Conservation (phyloP, 2,329 filamentous ascomycete genomes). For the Orbilia ellipsospora region DNA sequence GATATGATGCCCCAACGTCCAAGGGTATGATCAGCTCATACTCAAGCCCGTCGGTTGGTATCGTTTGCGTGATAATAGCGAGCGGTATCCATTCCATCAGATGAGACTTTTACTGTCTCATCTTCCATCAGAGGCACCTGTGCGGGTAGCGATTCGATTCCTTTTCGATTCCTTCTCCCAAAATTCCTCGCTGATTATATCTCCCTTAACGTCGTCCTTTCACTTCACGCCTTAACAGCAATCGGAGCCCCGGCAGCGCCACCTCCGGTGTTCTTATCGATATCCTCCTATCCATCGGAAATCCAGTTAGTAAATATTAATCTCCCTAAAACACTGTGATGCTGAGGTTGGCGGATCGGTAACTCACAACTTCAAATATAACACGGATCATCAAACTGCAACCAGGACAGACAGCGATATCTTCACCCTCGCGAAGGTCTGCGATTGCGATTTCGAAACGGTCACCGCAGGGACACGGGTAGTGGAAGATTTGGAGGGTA, state of each 20-base stretch:
- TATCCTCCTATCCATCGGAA: conserved; percentile 64
- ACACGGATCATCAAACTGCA: conserved; percentile 97
- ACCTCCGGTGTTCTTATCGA: conserved; percentile 65
- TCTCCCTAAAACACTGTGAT: not conserved
- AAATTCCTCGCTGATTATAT: not conserved
- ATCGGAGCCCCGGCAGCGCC: conserved; percentile 60
- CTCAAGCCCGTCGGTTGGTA: too few relatives aligned
- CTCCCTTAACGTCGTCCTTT: not conserved
- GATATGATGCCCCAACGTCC: too few relatives aligned
- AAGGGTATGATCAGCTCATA: too few relatives aligned
- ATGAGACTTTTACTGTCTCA: too few relatives aligned
- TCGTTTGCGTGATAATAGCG: too few relatives aligned
- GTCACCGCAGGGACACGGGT: conserved; percentile 97
- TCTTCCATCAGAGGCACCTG: too few relatives aligned
- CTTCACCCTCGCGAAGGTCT: conserved; percentile 86
- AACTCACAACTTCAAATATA: conserved; percentile 83
- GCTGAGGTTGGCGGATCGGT: not conserved
- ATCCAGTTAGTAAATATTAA: not conserved
- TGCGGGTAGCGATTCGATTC: too few relatives aligned
- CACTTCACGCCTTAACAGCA: conserved; percentile 63
- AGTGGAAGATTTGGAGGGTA: conserved; percentile 86
- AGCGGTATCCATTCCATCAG: too few relatives aligned
- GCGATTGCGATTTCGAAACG: conserved; percentile 88
- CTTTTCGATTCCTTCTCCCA: not conserved
- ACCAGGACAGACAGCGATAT: conserved; percentile 96